Conservation (phyloP, 257 asterid genomes). For the Jacaranda mimosifolia region DNA sequence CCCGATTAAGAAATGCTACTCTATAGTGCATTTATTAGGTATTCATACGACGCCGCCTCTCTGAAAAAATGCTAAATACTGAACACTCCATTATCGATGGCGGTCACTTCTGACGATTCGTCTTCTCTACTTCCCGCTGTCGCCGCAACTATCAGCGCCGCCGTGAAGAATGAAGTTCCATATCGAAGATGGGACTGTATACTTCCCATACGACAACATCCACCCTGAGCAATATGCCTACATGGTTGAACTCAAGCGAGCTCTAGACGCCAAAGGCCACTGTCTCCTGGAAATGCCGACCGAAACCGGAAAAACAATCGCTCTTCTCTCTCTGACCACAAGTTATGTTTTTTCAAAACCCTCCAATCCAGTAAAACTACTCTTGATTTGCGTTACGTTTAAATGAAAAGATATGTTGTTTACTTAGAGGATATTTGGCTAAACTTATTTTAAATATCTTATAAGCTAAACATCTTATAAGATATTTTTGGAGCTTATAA, state of each 20-base stretch:
- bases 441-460: too few relatives aligned
- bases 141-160: constrained; percentile 31
- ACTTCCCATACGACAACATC: constrained; percentile 92
- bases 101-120: constrained; percentile 12
- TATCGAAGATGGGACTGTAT: constrained; percentile 90
- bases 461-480: too few relatives aligned
- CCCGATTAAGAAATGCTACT: not conserved
- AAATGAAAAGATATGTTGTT: not conserved
- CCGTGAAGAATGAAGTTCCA: constrained; percentile 75
- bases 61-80: not conserved
- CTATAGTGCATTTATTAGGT: constrained; percentile 7
- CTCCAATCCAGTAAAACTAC: constrained; percentile 53
- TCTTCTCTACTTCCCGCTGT: not conserved
- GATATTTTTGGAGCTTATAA: too few relatives aligned
- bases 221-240: constrained; percentile 93
- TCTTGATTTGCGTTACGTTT: not conserved
- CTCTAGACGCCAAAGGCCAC: constrained; percentile 94
- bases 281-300: constrained; percentile 98
- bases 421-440: not conserved
- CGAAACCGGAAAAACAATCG: constrained; percentile 94
- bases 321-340: constrained; percentile 40
- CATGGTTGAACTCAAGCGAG: constrained; percentile 95
- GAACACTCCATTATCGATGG: constrained; percentile 19
- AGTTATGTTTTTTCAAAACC: constrained; percentile 74
- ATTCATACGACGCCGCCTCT: constrained; percentile 36